These are phyloP conservation scores for Sarocladiaceae sp. DNA, from an alignment of 2,329 filamentous ascomycete species.

Conservation along the genomic window DNA sequence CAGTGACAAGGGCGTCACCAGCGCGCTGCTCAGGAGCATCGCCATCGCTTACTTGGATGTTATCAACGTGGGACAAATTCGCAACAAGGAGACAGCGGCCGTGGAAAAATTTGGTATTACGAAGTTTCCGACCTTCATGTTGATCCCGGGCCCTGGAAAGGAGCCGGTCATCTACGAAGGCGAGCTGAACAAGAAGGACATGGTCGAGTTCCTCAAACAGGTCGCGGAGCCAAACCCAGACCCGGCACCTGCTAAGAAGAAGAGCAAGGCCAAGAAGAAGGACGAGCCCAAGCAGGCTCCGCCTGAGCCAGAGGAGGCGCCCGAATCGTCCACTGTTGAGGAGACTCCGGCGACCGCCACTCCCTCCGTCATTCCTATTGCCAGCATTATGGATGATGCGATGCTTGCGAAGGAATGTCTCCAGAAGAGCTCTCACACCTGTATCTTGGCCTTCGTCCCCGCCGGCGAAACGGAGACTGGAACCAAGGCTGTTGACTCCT, in stretches of 20 bases:
- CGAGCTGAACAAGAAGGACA: constrained; percentile 75
- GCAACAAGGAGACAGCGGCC: constrained; percentile 68
- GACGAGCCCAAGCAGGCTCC: constrained; percentile 19
- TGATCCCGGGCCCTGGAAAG: constrained; percentile 65
- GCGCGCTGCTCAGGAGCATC: constrained; percentile 72
- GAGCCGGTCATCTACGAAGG: constrained; percentile 71
- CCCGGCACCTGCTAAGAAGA: constrained; percentile 40
- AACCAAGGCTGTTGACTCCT: constrained; percentile 52
- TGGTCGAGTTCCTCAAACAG: constrained; percentile 78
- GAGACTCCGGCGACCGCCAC: constrained; percentile 15
- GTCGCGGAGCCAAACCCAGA: constrained; percentile 74
- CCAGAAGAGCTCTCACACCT: constrained; percentile 69
- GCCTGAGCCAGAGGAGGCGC: constrained; percentile 22
- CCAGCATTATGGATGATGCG: constrained; percentile 55
- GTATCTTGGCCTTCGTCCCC: constrained; percentile 70
- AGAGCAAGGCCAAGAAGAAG: constrained; percentile 32
- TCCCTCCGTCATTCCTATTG: constrained; percentile 50
- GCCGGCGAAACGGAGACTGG: constrained; percentile 41
- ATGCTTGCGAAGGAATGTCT: constrained; percentile 68
- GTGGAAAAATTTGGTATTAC: constrained; percentile 69
- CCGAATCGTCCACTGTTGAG: constrained; percentile 20
- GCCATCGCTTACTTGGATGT: constrained; percentile 86
- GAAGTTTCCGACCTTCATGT: constrained; percentile 72
- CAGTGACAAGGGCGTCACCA: constrained; percentile 85
- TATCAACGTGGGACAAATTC: constrained; percentile 74